Evolutionary conservation across 2,329 filamentous ascomycete genomes (phyloP), one percentile per base, ranked within the genome.

Genomic region (Fusarium concolor): DNA sequence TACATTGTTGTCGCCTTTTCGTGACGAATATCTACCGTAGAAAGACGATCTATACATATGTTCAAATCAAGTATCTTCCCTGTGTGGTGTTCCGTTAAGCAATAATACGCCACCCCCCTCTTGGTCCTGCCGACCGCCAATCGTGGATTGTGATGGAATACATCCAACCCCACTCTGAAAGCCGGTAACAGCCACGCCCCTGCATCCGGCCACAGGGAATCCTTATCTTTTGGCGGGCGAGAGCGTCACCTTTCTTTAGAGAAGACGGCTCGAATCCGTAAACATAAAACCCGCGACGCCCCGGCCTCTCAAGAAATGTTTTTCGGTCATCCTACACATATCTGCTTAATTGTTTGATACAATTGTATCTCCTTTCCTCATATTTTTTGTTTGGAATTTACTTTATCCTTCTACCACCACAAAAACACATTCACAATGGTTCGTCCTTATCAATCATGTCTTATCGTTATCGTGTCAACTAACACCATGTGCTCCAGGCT

Each of bases 271-370:
- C 41, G 33, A 70, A 67, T 54, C 67, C 58, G 68, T 68, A 69
- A 65, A 71, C 70, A 74, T 74, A 74, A 74, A 74, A 74, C 70
- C 71, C 71, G 54, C 65, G 33, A 60, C 50, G 71, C 71, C 71
- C 71, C 71, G 28, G 33, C 51, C 45, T 71, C 41, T 41, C 22
- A 57, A 65, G 38, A 35, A 24, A 42, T 39, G 6, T 56, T 52
- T 55, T 66, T 68, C 18, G 66, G 57, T 67, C 67, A 71, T 65
- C 70, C 58, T 73, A 64, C 71, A 74, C 62, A 71, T 64, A 67
- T 46, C 39, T 55, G 53, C 67, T 44, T 64, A 44, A 57, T 64
- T 26, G 51, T 26, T 49, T 70, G 71, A 68, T 74, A 73, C 68
- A 38, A 42, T 56, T 7, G 59, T 65, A 65, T 74, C 69, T 59